phyloP scores from a whole-genome alignment of 192 early-diverging fungal genomes.

The Cetraspora pellucida region DNA sequence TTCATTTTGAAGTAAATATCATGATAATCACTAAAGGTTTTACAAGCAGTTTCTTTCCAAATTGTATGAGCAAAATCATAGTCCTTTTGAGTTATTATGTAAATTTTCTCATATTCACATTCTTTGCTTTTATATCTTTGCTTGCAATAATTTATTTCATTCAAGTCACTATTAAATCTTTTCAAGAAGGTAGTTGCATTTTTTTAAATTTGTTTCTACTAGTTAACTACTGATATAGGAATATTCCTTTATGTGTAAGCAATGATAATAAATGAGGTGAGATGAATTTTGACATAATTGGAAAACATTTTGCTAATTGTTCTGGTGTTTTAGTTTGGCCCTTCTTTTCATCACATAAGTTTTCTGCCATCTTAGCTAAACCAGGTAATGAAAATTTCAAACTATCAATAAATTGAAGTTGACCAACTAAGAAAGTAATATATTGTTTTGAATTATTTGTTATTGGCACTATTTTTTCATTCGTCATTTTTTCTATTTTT shows the following conservation, averaged over 20 bases:
- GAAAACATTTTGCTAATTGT: constrained; percentile 4
- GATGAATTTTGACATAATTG: constrained; percentile 15
- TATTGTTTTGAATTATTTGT: constrained; percentile 4
- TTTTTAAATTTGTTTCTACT: neutral
- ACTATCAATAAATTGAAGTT: constrained; percentile 20
- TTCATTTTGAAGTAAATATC: constrained; percentile 5
- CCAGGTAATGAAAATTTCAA: neutral
- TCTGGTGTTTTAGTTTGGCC: constrained; percentile 25
- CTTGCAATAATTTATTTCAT: constrained; percentile 3
- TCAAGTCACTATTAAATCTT: neutral
- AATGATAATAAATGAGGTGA: neutral
- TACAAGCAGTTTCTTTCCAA: neutral
- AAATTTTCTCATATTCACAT: constrained; percentile 25
- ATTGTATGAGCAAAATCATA: neutral
- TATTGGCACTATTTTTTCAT: constrained; percentile 13
- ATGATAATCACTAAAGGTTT: constrained; percentile 13
- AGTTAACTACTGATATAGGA: neutral
- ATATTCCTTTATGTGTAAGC: constrained; percentile 4
- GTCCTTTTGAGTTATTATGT: neutral
- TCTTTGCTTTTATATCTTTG: neutral
- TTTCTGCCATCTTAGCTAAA: constrained; percentile 9
- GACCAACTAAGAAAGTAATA: neutral
- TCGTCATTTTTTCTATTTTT: too few species aligned
- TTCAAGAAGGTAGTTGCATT: neutral
- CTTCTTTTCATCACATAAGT: constrained; percentile 13